Percentiles rank a stretch among this genome's conserved stretches.
Conservation (phyloP, 169 alveolate genomes). For the Babesia caballi region DNA sequence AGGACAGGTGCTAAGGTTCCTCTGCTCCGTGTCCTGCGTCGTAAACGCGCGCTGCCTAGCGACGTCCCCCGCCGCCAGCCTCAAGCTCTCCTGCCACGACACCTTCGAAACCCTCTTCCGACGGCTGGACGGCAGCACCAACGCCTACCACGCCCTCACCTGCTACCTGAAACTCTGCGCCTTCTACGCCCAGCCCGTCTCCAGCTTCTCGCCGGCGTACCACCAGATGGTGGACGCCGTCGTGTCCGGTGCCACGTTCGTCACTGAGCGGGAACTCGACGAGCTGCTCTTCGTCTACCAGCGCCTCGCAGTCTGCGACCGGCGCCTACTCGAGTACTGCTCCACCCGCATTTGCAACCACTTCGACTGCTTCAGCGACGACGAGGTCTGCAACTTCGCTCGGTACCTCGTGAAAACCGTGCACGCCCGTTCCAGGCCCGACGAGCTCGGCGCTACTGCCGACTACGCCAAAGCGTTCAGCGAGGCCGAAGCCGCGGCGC, state of each 20-base stretch:
- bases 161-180: conserved; percentile 52
- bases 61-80: background rate
- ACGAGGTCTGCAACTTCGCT: conserved; percentile 55
- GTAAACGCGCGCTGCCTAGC: background rate
- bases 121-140: conserved; percentile 11
- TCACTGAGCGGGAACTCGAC: conserved; percentile 25
- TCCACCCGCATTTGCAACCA: conserved; percentile 14
- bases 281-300: conserved; percentile 30
- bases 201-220: conserved; percentile 26
- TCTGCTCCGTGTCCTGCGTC: conserved; percentile 4
- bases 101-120: conserved; percentile 31
- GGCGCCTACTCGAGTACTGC: conserved; percentile 18
- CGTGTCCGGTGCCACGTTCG: conserved; percentile 17
- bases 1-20: background rate
- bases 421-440: background rate
- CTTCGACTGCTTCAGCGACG: conserved; percentile 37
- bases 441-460: conserved; percentile 7
- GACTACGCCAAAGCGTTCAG: conserved; percentile 26
- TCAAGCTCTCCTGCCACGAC: conserved; percentile 21
- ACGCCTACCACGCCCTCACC: conserved; percentile 8
- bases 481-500: background rate
- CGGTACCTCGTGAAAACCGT: conserved; percentile 39
- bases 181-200: conserved; percentile 38
- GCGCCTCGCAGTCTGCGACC: conserved; percentile 43
- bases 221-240: conserved; percentile 10